These are phyloP conservation scores for Emericellopsis cladophorae DNA, from an alignment of 2,329 filamentous ascomycete genomes.

Conservation along the genomic window DNA sequence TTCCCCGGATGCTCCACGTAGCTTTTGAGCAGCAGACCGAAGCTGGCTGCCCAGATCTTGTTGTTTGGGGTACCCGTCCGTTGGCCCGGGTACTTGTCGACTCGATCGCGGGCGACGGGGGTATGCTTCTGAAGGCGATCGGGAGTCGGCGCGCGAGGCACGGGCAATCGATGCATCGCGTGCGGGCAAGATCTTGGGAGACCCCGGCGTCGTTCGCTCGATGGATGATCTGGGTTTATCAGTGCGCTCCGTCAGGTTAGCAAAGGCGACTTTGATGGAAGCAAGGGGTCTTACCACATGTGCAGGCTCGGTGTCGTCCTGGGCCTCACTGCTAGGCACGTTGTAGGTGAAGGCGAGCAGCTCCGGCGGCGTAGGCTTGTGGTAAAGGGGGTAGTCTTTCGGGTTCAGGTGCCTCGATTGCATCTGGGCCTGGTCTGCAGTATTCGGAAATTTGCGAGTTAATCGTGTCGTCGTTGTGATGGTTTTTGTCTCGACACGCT, in stretches of 20 bases:
- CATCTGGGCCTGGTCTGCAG: slow-evolving; percentile 63
- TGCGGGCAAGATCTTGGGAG: slow-evolving; percentile 11
- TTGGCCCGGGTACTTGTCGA: no score
- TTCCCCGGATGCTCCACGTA: not conserved
- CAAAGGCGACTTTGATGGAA: no score
- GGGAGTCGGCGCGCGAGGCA: slow-evolving; percentile 15
- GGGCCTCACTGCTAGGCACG: slow-evolving; percentile 45
- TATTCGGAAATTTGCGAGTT: slow-evolving; percentile 71
- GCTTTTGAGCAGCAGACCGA: no score
- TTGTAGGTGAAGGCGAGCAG: slow-evolving; percentile 69
- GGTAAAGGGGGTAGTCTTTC: slow-evolving; percentile 82
- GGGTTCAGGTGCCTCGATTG: slow-evolving; percentile 63
- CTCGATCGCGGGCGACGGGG: slow-evolving; percentile 13
- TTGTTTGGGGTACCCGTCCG: no score
- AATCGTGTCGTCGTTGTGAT: slow-evolving; percentile 91
- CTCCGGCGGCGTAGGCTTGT: slow-evolving; percentile 67
- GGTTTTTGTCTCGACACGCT: slow-evolving; percentile 56
- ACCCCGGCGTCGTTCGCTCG: slow-evolving; percentile 9
- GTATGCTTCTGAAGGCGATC: slow-evolving; percentile 19
- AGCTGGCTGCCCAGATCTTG: no score
- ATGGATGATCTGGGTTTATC: no score
- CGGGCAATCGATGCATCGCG: slow-evolving; percentile 13
- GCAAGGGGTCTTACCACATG: no score
- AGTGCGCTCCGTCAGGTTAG: no score
- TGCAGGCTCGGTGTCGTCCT: slow-evolving; percentile 2